Base-by-base conservation (phyloP, 306 rosid genomes). In the Gleditsia sinensis region DNA sequence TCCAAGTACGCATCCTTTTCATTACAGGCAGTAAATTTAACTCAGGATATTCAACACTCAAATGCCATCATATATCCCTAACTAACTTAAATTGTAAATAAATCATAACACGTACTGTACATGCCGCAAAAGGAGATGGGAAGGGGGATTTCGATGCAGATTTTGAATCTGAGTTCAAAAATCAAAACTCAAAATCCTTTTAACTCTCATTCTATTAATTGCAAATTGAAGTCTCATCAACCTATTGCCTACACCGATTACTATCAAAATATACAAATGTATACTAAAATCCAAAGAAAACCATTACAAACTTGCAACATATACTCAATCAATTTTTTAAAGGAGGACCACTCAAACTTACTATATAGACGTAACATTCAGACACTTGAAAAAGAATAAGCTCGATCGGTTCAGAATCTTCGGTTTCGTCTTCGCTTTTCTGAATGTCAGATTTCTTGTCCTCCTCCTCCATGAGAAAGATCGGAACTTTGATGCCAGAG, bases 341-440 rank as follows among this genome's bases (percentile, higher is more conserved):
- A 19, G 23, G 72, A 68, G 36, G 23, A 16, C 51, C 50, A 46
- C 55, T 40, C 54, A 58, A 51, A 46, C 87, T 85, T 71, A 91
- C 98, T 85, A 93, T 80, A 75, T 89, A 91, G 62, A 91, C 98
- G 72, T 91, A 93, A 74, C 98, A 93, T 79, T 93, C 98, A 10
- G 97, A 19, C 53, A 91, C 98, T 82, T 91, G 98, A 76, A 89
- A 93, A 64, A 88, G 94, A 84, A 93, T 92, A 61, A 93, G 85
- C 86, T 93, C 98, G 1, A 86, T 42, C 33, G 96, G 81, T 50
- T 91, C 98, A 9, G 68, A 60, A 16, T 88, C 91, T 28, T 87
- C 94, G 21, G 16, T 69, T 53, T 82, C 81, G 43, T 75, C 84
- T 20, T 43, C 82, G 45, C 67, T 82, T 69, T 77, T 80, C 39